Conservation (phyloP, 164 flowering plant species). For the Dillenia suffruticosa region DNA sequence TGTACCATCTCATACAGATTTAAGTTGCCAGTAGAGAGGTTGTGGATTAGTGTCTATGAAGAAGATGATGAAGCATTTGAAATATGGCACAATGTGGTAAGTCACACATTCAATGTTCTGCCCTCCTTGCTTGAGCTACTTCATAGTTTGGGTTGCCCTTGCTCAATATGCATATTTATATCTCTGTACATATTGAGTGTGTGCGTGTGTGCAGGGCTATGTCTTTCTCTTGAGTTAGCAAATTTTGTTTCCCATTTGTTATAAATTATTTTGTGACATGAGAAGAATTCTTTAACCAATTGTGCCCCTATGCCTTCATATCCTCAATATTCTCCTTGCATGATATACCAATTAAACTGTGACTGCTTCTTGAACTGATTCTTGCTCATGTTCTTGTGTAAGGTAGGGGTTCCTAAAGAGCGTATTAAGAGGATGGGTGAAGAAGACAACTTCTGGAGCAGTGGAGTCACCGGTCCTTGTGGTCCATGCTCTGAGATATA, state of each 20-base stretch:
- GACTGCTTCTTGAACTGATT: neutral
- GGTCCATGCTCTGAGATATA: constrained; percentile 97
- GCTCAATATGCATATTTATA: too few relatives aligned
- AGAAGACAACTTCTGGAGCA: constrained; percentile 95
- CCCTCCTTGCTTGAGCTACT: too few relatives aligned
- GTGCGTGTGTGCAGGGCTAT: too few relatives aligned
- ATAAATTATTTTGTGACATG: too few relatives aligned
- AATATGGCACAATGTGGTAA: constrained; percentile 84
- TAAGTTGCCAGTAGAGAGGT: constrained; percentile 62
- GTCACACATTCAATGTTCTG: neutral
- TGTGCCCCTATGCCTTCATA: too few relatives aligned
- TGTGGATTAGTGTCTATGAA: constrained; percentile 90
- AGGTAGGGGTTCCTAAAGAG: constrained; percentile 84
- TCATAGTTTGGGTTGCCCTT: too few relatives aligned
- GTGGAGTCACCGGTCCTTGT: constrained; percentile 94
- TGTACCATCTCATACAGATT: constrained; percentile 34
- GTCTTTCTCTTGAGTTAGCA: too few relatives aligned
- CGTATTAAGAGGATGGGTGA: constrained; percentile 90
- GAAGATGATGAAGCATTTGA: constrained; percentile 89
- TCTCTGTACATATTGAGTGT: too few relatives aligned
- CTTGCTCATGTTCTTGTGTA: constrained; percentile 21
- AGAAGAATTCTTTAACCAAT: too few relatives aligned
- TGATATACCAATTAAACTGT: too few relatives aligned
- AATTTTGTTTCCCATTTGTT: too few relatives aligned
- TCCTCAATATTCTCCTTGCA: too few relatives aligned